These are phyloP conservation scores for Paramecium biaurelia DNA, from an alignment of 73 alveolate genomes.

Conservation along the genomic window DNA sequence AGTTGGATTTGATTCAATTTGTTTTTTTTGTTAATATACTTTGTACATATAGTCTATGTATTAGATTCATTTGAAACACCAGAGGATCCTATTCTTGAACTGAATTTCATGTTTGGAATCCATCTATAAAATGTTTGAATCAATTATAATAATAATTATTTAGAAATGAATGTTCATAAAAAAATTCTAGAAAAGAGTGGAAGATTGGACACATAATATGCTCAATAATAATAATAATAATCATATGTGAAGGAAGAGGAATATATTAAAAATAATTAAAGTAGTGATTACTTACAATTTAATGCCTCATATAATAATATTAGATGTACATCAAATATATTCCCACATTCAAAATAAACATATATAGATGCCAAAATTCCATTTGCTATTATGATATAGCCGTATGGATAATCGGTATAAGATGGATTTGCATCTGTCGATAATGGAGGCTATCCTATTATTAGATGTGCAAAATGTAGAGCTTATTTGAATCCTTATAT, in stretches of 20 bases:
- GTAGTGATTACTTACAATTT: not conserved
- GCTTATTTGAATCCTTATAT: conserved; percentile 95
- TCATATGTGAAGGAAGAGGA: not conserved
- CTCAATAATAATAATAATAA: not conserved
- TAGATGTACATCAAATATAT: conserved; percentile 1
- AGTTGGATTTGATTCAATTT: not conserved
- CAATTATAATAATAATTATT: not conserved
- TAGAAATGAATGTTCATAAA: conserved; percentile 32
- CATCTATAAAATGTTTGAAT: not conserved
- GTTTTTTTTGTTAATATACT: too few relatives aligned
- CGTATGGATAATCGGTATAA: conserved; percentile 39
- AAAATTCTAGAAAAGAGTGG: conserved; percentile 34
- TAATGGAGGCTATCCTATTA: conserved; percentile 72
- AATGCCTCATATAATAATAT: not conserved
- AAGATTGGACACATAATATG: not conserved
- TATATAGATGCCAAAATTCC: conserved; percentile 45
- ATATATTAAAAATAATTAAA: not conserved
- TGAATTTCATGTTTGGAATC: not conserved
- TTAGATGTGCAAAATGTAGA: conserved; percentile 91
- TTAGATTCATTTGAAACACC: not conserved
- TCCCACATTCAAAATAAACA: not conserved
- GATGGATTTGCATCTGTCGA: conserved; percentile 72
- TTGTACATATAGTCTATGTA: not conserved
- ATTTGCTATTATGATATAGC: conserved; percentile 27
- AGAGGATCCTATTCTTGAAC: not conserved